Conservation (phyloP, 139 green algal species). For the Chlorella sp. region DNA sequence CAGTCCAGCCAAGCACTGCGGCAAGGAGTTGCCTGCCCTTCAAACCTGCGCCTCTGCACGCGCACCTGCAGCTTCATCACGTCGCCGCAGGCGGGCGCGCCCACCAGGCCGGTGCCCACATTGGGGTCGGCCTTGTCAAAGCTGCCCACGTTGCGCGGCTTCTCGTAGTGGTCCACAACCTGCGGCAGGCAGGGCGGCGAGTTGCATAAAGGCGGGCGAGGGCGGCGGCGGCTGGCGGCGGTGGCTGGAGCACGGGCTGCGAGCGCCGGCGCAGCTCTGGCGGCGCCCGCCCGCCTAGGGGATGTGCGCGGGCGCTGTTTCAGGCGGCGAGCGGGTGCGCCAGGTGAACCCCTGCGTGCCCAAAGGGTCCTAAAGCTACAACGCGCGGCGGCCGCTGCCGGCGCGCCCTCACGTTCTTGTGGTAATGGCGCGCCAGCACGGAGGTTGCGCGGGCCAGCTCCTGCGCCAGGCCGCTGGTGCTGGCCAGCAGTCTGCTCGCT, state of each 20-base stretch:
- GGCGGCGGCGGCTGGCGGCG: not conserved
- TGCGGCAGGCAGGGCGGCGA: slow-evolving; percentile 36
- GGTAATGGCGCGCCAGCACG: slow-evolving; percentile 56
- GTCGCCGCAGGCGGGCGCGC: slow-evolving; percentile 96
- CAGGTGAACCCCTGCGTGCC: too few relatives aligned
- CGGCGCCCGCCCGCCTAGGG: too few relatives aligned
- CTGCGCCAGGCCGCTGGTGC: slow-evolving; percentile 18
- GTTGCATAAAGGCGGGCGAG: too few relatives aligned
- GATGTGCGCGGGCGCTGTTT: too few relatives aligned
- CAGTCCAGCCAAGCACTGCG: too few relatives aligned
- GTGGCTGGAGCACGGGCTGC: too few relatives aligned
- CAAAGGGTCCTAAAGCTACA: too few relatives aligned
- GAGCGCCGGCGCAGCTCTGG: too few relatives aligned
- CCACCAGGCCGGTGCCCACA: slow-evolving; percentile 91
- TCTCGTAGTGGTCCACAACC: slow-evolving; percentile 99
- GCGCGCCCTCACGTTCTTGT: slow-evolving; percentile 75
- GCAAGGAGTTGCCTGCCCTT: too few relatives aligned
- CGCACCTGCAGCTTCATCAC: slow-evolving; percentile 99
- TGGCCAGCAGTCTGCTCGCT: slow-evolving; percentile 2
- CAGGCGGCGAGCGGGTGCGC: too few relatives aligned
- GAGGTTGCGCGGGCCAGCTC: not conserved
- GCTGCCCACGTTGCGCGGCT: slow-evolving; percentile 96
- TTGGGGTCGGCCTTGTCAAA: slow-evolving; percentile 95
- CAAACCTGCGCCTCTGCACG: too few relatives aligned
- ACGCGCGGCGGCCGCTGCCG: too few relatives aligned